phyloP scores from a whole-genome alignment of 2,329 filamentous ascomycete genomes.

The Endoconidiophora laricicola region DNA sequence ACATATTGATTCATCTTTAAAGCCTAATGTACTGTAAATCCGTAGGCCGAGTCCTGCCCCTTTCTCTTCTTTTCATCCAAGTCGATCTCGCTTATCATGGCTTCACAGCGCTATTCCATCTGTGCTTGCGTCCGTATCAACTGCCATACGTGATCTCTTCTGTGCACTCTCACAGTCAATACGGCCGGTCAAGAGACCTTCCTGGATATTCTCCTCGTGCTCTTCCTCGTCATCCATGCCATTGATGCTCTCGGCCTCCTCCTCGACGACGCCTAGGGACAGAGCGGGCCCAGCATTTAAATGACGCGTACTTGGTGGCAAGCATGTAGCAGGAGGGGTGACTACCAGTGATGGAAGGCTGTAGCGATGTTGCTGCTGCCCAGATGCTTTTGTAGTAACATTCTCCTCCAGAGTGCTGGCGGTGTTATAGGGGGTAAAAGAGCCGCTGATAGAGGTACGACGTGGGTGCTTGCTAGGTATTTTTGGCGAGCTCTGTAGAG shows the following conservation, averaged over 20 bases:
- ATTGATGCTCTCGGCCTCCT: constrained; percentile 7
- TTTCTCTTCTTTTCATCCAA: no score
- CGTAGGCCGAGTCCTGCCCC: no score
- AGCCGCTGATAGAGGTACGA: neutral
- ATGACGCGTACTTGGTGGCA: neutral
- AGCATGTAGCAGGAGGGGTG: neutral
- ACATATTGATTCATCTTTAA: no score
- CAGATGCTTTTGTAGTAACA: neutral
- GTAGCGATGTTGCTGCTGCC: neutral
- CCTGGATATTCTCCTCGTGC: neutral
- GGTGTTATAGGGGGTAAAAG: neutral
- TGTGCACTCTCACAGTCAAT: no score
- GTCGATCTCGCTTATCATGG: constrained; percentile 4
- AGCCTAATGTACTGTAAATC: no score
- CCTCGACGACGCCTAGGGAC: constrained; percentile 9
- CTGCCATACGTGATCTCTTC: no score
- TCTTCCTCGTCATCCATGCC: neutral
- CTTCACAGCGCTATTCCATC: neutral
- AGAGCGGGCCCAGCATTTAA: neutral
- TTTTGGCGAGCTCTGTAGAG: neutral
- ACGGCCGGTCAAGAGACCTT: no score
- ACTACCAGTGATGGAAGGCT: neutral
- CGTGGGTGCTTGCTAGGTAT: neutral
- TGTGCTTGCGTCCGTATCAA: no score
- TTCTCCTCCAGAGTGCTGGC: neutral